phyloP scores from a whole-genome alignment of 78 protist species.

The Protostelium mycophagum region DNA sequence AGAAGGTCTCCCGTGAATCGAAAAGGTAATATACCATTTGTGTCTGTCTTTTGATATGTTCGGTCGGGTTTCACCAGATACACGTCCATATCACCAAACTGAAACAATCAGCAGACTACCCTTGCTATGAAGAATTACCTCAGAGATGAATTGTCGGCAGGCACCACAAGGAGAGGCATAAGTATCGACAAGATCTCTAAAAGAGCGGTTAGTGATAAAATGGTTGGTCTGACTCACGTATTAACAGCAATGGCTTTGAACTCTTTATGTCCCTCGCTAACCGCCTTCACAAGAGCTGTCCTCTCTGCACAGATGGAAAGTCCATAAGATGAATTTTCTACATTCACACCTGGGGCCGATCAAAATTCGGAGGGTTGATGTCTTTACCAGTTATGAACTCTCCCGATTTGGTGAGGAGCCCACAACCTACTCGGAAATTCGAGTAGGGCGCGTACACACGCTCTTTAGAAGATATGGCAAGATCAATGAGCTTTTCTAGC shows the following conservation, averaged over 20 bases:
- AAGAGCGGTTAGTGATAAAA: background rate
- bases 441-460: slow-evolving; percentile 72
- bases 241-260: slow-evolving; percentile 61
- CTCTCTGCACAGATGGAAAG: slow-evolving; percentile 88
- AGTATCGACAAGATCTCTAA: slow-evolving; percentile 55
- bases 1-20: slow-evolving; percentile 12
- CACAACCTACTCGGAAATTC: slow-evolving; percentile 79
- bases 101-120: background rate
- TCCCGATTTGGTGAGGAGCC: slow-evolving; percentile 51
- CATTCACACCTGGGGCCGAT: slow-evolving; percentile 67
- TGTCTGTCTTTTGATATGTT: slow-evolving; percentile 3
- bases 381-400: slow-evolving; percentile 8
- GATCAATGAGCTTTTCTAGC: slow-evolving; percentile 24
- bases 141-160: slow-evolving; percentile 79
- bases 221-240: slow-evolving; percentile 19
- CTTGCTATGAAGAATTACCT: slow-evolving; percentile 9
- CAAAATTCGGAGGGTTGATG: background rate
- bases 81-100: slow-evolving; percentile 55
- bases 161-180: slow-evolving; percentile 76
- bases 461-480: slow-evolving; percentile 2
- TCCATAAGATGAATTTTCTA: slow-evolving; percentile 87
- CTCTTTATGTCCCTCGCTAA: slow-evolving; percentile 62
- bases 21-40: slow-evolving; percentile 33
- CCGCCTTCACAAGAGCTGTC: slow-evolving; percentile 69
- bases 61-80: slow-evolving; percentile 44